These are phyloP conservation scores for Zasmidium angulare DNA, from an alignment of 2,329 filamentous ascomycete genomes.

Conservation along the genomic window DNA sequence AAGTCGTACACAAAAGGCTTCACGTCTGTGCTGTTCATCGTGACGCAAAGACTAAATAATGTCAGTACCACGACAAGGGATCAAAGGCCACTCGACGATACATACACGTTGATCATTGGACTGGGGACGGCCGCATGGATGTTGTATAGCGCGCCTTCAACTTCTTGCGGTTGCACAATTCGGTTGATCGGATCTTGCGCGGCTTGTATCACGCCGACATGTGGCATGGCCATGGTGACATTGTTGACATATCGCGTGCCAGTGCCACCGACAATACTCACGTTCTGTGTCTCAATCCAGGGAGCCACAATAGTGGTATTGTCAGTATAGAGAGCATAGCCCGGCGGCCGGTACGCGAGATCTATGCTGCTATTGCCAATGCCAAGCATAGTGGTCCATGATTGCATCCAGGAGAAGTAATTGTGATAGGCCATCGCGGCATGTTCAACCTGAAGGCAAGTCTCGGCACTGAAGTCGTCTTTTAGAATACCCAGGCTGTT, in stretches of 20 bases:
- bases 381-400: conserved; percentile 52
- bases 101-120: conserved; percentile 64
- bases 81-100: background rate
- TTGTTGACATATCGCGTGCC: conserved; percentile 61
- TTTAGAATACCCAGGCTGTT: conserved; percentile 50
- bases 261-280: conserved; percentile 55
- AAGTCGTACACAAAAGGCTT: conserved; percentile 62
- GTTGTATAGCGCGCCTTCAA: conserved; percentile 65
- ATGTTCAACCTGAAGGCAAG: conserved; percentile 67
- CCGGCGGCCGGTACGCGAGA: conserved; percentile 54
- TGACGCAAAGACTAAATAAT: conserved; percentile 57
- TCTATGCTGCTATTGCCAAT: conserved; percentile 47
- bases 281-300: conserved; percentile 65
- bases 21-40: conserved; percentile 61
- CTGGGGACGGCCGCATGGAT: conserved; percentile 69
- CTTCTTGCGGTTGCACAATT: conserved; percentile 66
- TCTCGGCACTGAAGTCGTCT: conserved; percentile 6
- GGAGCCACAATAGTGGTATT: conserved; percentile 69
- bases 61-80: background rate
- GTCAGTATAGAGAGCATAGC: conserved; percentile 65
- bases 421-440: conserved; percentile 71
- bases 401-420: conserved; percentile 54
- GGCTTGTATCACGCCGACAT: conserved; percentile 66
- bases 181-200: conserved; percentile 60
- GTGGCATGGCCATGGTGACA: conserved; percentile 74